Percentiles rank a stretch among this genome's conserved stretches.
These are phyloP conservation scores for Prunus mume DNA, from an alignment of 306 rosid species.

Conservation along the genomic window DNA sequence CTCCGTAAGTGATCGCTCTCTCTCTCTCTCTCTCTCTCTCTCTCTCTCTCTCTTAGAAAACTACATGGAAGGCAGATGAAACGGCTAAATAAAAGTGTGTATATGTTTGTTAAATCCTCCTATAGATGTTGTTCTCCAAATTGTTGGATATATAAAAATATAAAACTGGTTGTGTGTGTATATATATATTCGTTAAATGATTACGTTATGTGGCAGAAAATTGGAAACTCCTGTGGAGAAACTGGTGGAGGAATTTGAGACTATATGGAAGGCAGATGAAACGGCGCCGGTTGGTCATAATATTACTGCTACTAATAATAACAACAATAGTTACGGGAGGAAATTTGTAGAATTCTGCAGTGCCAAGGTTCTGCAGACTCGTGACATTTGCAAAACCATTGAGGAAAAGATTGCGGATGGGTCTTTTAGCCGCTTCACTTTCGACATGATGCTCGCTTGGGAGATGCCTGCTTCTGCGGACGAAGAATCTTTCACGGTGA, in stretches of 20 bases:
- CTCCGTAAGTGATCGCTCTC: slow-evolving; percentile 17
- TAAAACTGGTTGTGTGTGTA: too few species aligned
- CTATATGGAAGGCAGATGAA: slow-evolving; percentile 43
- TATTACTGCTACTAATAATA: not conserved
- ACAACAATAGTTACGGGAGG: slow-evolving; percentile 38
- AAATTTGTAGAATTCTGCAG: slow-evolving; percentile 73
- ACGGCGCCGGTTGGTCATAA: not conserved
- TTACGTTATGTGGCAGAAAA: slow-evolving; percentile 27
- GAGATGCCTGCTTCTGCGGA: slow-evolving; percentile 61
- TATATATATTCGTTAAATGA: not conserved
- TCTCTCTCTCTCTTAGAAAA: too few species aligned
- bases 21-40: too few species aligned
- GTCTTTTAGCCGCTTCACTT: slow-evolving; percentile 61
- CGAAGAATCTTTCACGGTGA: slow-evolving; percentile 37
- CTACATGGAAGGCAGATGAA: too few species aligned
- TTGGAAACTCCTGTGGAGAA: slow-evolving; percentile 46
- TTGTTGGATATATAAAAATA: too few species aligned
- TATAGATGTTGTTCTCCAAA: too few species aligned
- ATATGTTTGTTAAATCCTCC: not conserved
- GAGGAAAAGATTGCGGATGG: slow-evolving; percentile 55
- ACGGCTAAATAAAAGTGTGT: not conserved
- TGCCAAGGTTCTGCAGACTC: slow-evolving; percentile 41
- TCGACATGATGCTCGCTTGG: slow-evolving; percentile 91
- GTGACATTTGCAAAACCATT: slow-evolving; percentile 31
- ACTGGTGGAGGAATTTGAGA: slow-evolving; percentile 68